phyloP scores from a whole-genome alignment of 495 filamentous ascomycete genomes.

The Trichocladium uniseriatum region DNA sequence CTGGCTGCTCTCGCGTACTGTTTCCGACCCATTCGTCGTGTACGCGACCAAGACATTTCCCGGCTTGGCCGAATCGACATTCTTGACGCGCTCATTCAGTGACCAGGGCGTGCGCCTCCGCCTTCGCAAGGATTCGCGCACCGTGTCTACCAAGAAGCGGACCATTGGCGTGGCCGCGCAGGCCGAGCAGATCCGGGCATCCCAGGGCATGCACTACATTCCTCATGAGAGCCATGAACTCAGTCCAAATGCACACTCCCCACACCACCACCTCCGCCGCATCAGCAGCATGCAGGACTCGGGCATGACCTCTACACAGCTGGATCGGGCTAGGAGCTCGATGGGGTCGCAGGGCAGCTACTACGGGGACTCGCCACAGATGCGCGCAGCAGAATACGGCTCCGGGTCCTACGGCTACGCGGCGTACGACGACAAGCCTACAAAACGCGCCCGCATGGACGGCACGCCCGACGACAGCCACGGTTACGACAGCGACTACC shows the following conservation, averaged over 20 bases:
- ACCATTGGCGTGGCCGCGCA: slow-evolving; percentile 16
- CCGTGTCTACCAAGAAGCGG: slow-evolving; percentile 37
- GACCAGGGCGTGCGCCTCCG: slow-evolving; percentile 90
- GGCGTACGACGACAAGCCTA: slow-evolving; percentile 12
- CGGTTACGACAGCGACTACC: slow-evolving; percentile 15
- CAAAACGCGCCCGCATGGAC: slow-evolving; percentile 17
- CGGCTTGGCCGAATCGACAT: slow-evolving; percentile 84
- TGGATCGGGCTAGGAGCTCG: slow-evolving; percentile 14
- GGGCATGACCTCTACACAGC: not conserved
- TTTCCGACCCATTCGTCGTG: slow-evolving; percentile 69
- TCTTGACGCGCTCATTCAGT: slow-evolving; percentile 83
- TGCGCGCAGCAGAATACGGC: slow-evolving; percentile 13
- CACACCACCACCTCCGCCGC: slow-evolving; percentile 14
- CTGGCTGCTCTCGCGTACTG: slow-evolving; percentile 53
- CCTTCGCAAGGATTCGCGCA: slow-evolving; percentile 67
- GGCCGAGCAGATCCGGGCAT: slow-evolving; percentile 11
- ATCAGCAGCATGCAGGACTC: slow-evolving; percentile 15
- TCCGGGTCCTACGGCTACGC: slow-evolving; percentile 16
- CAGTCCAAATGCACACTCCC: slow-evolving; percentile 16
- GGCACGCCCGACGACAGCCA: slow-evolving; percentile 2
- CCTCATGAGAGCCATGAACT: slow-evolving; percentile 16
- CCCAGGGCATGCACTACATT: slow-evolving; percentile 9
- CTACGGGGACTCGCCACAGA: slow-evolving; percentile 19
- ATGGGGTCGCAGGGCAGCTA: slow-evolving; percentile 18
- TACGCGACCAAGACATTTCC: slow-evolving; percentile 70